Evolutionary conservation across 164 flowering plant genomes (phyloP).

Genomic region (Protea cynaroides): DNA sequence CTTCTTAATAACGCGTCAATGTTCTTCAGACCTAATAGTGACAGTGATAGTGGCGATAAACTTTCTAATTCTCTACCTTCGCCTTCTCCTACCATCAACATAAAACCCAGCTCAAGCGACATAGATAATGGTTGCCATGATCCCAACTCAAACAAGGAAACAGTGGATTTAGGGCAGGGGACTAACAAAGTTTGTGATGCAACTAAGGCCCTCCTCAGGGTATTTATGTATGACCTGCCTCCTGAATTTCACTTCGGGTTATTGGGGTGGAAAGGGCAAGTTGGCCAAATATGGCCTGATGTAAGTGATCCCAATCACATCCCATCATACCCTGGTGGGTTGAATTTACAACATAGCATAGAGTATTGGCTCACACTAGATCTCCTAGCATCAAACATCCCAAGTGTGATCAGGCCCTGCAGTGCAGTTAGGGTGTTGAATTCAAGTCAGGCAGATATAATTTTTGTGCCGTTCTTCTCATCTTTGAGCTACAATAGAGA

Average conservation of each 20-base stretch:
- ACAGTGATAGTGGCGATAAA: slow-evolving; percentile 4
- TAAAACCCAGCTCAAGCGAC: slow-evolving; percentile 2
- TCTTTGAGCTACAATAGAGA: slow-evolving; percentile 79
- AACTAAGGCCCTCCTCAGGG: slow-evolving; percentile 35
- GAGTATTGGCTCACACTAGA: slow-evolving; percentile 95
- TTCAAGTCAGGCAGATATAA: slow-evolving; percentile 65
- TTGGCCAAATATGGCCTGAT: slow-evolving; percentile 59
- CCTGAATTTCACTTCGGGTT: slow-evolving; percentile 81
- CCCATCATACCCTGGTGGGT: slow-evolving; percentile 82
- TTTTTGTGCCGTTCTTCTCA: slow-evolving; percentile 86
- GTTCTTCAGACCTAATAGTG: slow-evolving; percentile 24
- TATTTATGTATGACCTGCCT: slow-evolving; percentile 86
- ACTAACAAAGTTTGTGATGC: slow-evolving; percentile 27
- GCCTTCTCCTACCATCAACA: slow-evolving; percentile 9
- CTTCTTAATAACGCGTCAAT: slow-evolving; percentile 35
- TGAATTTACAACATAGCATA: slow-evolving; percentile 80
- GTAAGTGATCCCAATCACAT: slow-evolving; percentile 28
- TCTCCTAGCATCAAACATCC: slow-evolving; percentile 55
- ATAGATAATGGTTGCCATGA: slow-evolving; percentile 6
- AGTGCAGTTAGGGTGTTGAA: slow-evolving; percentile 63
- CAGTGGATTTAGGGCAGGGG: slow-evolving; percentile 9
- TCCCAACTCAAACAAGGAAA: slow-evolving; percentile 9
- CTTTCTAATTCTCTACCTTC: slow-evolving; percentile 13
- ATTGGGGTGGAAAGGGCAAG: slow-evolving; percentile 56
- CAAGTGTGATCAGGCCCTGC: slow-evolving; percentile 44